Base-by-base conservation (phyloP, 163 green algal species). In the Scenedesmus sp. region DNA sequence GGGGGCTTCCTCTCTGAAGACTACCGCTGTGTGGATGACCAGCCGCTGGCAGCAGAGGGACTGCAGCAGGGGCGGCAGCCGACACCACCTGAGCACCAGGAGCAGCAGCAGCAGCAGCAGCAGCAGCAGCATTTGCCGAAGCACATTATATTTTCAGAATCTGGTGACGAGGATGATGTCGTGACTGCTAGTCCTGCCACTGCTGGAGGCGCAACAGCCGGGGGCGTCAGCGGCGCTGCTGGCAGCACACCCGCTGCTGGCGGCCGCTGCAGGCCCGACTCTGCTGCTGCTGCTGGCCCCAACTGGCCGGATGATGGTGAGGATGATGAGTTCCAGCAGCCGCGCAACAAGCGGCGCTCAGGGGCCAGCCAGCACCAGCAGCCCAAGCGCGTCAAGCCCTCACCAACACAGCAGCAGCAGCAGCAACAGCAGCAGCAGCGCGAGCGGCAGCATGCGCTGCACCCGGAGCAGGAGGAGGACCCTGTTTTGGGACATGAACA, bases 321-420 rank as follows among this genome's bases (percentile, higher is more conserved):
- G 18, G 81, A 87, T 78, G 82, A 87, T 56, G 82, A 78, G 3
- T 87, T 87, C 43, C 18, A 79, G 15, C 12, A 76, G 30, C 51
- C 16, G 0, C 35, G 65, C 65, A 40, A 76, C 65, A 76, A 76
- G 65, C 26, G 65, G 30, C 65, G 65, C 65, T 76, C 65, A 76
- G 65, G 65, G 9, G 65, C 30, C 30, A 30, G 65, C 65, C 65
- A 76, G 65, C 65, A 76, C 30, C 65, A 76, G 65, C 65, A 76
- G 65, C 35, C 73, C 73, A 46, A 51, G 35, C 73, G 73, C 73
- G 35, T n/a, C 73, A 46, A 82, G 37, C 73, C 73, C 12, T 82
- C 37, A 2, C 35, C 35, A n/a, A 35, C 1, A n/a, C 73, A 82
- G 73, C 73, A 49, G 73, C 73, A 46, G 73, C 73, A 46, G 5